phyloP scores from a whole-genome alignment of 768 basidiomycete species.

The Phanerochaete carnosa region DNA sequence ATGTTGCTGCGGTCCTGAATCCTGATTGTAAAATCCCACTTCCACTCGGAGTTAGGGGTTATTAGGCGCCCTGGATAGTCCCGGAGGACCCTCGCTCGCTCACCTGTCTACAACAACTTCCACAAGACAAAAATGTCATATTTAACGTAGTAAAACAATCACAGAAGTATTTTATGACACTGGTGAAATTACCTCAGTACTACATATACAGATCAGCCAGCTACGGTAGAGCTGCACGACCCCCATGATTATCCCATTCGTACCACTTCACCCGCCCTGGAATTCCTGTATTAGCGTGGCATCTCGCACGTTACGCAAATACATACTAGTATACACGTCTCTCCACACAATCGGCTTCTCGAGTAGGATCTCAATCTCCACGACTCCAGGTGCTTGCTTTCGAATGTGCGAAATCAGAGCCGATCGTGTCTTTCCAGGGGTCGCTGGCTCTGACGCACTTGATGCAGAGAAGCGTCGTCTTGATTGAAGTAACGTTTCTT shows the following conservation, averaged over 20 bases:
- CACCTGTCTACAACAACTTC: too few species aligned
- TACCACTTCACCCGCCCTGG: slow-evolving; percentile 5
- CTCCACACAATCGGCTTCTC: slow-evolving; percentile 1
- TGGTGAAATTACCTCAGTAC: too few species aligned
- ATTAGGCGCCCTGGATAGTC: too few species aligned
- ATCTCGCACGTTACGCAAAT: background rate
- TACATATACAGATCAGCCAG: background rate
- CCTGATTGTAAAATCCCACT: too few species aligned
- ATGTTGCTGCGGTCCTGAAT: too few species aligned
- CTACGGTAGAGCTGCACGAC: background rate
- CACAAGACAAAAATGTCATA: too few species aligned
- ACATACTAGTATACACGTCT: slow-evolving; percentile 7
- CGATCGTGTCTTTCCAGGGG: background rate
- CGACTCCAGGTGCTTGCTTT: background rate
- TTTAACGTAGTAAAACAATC: too few species aligned
- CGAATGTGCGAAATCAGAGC: background rate
- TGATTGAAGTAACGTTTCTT: background rate
- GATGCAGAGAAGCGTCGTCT: background rate
- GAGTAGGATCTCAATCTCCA: background rate
- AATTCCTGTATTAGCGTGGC: background rate
- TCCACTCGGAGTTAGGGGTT: too few species aligned
- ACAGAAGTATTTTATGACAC: too few species aligned
- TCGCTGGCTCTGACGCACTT: background rate
- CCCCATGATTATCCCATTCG: slow-evolving; percentile 2
- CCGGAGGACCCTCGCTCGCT: too few species aligned